A percentile compares a stretch with the other conserved stretches of the same genome.
Evolutionary conservation across 2,329 filamentous ascomycete genomes (phyloP).

Genomic region (Lecanicillium sp.): DNA sequence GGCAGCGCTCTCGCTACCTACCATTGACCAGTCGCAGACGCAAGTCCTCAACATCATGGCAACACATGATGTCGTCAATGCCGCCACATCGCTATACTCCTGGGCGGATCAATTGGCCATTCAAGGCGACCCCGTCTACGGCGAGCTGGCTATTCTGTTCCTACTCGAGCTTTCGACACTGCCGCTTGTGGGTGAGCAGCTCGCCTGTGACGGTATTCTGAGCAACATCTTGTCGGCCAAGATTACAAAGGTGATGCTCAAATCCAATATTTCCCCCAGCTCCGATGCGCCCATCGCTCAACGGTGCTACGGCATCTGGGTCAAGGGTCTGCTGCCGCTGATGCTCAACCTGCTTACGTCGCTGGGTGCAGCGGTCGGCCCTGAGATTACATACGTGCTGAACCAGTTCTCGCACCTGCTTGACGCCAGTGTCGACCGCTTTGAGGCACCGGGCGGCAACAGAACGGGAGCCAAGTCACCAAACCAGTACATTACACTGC

Average conservation of each 20-base stretch:
- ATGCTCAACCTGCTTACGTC: conserved; percentile 82
- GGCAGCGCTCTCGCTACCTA: conserved; percentile 71
- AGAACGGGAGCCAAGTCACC: conserved; percentile 43
- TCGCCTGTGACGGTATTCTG: conserved; percentile 81
- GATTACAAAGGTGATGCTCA: conserved; percentile 70
- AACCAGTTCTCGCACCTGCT: conserved; percentile 84
- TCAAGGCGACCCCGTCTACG: conserved; percentile 81
- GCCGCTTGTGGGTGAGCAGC: conserved; percentile 75
- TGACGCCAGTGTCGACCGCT: conserved; percentile 61
- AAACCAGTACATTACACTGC: conserved; percentile 63
- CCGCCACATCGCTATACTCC: conserved; percentile 81
- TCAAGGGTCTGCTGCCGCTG: conserved; percentile 77
- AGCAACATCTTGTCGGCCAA: conserved; percentile 73
- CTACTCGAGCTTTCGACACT: conserved; percentile 81
- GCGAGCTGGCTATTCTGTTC: conserved; percentile 84
- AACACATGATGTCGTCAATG: conserved; percentile 68
- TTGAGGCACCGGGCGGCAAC: conserved; percentile 56
- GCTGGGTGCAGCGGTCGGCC: conserved; percentile 73
- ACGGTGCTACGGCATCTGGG: conserved; percentile 86
- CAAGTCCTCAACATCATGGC: conserved; percentile 66
- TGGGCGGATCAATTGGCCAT: conserved; percentile 83
- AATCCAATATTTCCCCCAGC: conserved; percentile 67
- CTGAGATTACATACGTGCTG: conserved; percentile 79
- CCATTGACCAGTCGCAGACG: conserved; percentile 63
- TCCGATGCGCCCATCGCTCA: conserved; percentile 61